phyloP scores from a whole-genome alignment of 1,284 basidiomycete genomes.

The Lentinus polychrous region DNA sequence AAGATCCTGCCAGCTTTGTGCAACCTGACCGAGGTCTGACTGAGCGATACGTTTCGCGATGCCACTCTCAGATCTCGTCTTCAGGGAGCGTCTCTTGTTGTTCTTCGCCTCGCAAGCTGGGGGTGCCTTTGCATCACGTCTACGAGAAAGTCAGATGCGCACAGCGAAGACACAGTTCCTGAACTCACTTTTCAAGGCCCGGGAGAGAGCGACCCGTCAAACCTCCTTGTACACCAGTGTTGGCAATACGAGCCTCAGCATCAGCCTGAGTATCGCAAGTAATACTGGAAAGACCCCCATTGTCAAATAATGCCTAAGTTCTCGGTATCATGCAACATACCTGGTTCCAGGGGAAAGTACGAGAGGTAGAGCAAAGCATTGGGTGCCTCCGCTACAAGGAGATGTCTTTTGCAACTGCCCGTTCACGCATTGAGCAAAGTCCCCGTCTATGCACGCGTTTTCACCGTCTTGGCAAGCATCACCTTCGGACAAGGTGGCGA shows the following conservation, averaged over 20 bases:
- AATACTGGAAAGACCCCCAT: slow-evolving; percentile 18
- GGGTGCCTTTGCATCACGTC: slow-evolving; percentile 2
- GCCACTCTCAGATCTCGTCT: background rate
- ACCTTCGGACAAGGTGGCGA: slow-evolving; percentile 28
- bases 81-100: background rate
- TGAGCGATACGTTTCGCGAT: slow-evolving; percentile 20
- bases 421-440: slow-evolving; percentile 35
- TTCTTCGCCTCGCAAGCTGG: slow-evolving; percentile 13
- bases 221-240: slow-evolving; percentile 23
- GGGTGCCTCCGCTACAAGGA: slow-evolving; percentile 33
- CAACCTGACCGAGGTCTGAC: slow-evolving; percentile 21
- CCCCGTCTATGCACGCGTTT: slow-evolving; percentile 23
- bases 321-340: slow-evolving; percentile 1
- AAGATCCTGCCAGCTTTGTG: slow-evolving; percentile 24
- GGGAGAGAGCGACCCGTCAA: slow-evolving; percentile 6
- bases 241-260: slow-evolving; percentile 38
- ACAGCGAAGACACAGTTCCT: no score
- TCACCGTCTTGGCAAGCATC: slow-evolving; percentile 31
- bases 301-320: background rate
- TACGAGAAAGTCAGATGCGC: background rate
- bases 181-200: slow-evolving; percentile 11
- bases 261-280: slow-evolving; percentile 44
- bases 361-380: slow-evolving; percentile 48
- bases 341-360: slow-evolving; percentile 42
- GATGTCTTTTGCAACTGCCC: slow-evolving; percentile 34